Base-by-base conservation (phyloP, 129 eudicot species). In the Gnaphalium uliginosum region DNA sequence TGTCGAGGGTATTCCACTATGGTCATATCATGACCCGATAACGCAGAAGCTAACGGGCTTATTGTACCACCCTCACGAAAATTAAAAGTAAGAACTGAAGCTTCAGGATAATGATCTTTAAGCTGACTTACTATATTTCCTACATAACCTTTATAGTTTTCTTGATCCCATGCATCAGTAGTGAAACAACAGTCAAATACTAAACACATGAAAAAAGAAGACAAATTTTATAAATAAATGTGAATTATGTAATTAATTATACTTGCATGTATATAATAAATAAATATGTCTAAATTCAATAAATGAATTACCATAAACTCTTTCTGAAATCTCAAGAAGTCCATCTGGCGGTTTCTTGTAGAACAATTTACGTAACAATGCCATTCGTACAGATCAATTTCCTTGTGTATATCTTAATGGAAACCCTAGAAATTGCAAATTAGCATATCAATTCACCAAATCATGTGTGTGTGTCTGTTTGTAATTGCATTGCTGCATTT, bases 181-280 rank as follows among this genome's bases (percentile, higher is more conserved):
- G 90, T 79, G 80, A 93, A 93, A 86, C 98, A 93, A 86, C 89
- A 88, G 75, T 93, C 92, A 67, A 93, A 93, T 43, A 93, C 98
- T 93, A 61, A 80, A 80, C 18, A 5, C 73, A 74, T 63, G 48
- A 76, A 66, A 76, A 48, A 76, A 24, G 1, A 27, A 76, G 21
- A 54, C 37, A 37, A 65, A 43, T 48, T 57, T 13, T 21, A 17
- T 21, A 21, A 23, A 53, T 57, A 6, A 17, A 29, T 43, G 32
- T 29, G 15, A 56, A 71, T 30, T 4, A 7, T 56, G 33, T 54
- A 57, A 43, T 72, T 72, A 72, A 19, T 11, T 57, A 22, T 2
- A 72, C 0, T 25, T 57, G 50, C 51, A 57, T 54, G 50, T 35
- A 18, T 13, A 21, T 32, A 51, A 50, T 35, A 46, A 46, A 46